Evolutionary conservation across 768 basidiomycete species (phyloP).

Genomic region (Leccinum longicurvipes): DNA sequence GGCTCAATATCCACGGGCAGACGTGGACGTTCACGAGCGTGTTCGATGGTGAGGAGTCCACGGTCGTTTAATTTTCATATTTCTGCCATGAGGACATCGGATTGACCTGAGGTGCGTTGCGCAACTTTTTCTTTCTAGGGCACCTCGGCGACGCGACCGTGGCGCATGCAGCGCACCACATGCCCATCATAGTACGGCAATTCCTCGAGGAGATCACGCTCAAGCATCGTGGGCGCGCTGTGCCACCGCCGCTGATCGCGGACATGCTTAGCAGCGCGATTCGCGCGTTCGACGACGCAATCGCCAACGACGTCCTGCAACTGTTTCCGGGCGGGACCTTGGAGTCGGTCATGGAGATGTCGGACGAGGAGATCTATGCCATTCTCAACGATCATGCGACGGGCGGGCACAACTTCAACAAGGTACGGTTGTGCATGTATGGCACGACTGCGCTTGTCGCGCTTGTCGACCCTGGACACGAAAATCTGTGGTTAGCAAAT

Average conservation of each 20-base stretch:
- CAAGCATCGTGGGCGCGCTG: slow-evolving; percentile 36
- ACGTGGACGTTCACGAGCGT: slow-evolving; percentile 67
- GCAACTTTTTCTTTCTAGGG: slow-evolving; percentile 29
- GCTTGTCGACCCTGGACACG: slow-evolving; percentile 63
- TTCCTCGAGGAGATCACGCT: slow-evolving; percentile 45
- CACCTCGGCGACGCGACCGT: slow-evolving; percentile 70
- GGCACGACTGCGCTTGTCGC: slow-evolving; percentile 76
- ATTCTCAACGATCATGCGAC: slow-evolving; percentile 63
- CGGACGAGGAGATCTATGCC: slow-evolving; percentile 52
- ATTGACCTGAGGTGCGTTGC: slow-evolving; percentile 5
- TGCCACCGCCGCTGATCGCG: slow-evolving; percentile 50
- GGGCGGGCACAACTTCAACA: slow-evolving; percentile 59
- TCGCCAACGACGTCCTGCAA: slow-evolving; percentile 61
- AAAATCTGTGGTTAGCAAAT: slow-evolving; percentile 76
- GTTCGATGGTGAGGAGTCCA: slow-evolving; percentile 54
- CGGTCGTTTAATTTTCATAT: neutral
- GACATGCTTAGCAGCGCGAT: slow-evolving; percentile 57
- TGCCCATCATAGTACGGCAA: slow-evolving; percentile 64
- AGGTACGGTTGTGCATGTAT: slow-evolving; percentile 71
- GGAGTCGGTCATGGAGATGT: slow-evolving; percentile 45
- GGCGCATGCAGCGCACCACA: slow-evolving; percentile 62
- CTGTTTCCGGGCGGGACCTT: slow-evolving; percentile 53
- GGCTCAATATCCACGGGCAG: slow-evolving; percentile 52
- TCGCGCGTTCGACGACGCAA: slow-evolving; percentile 61
- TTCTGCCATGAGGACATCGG: neutral